Percentiles rank a stretch among this genome's conserved stretches.
Evolutionary conservation across 345 rosid species (phyloP).

Genomic region (Combretum micranthum): DNA sequence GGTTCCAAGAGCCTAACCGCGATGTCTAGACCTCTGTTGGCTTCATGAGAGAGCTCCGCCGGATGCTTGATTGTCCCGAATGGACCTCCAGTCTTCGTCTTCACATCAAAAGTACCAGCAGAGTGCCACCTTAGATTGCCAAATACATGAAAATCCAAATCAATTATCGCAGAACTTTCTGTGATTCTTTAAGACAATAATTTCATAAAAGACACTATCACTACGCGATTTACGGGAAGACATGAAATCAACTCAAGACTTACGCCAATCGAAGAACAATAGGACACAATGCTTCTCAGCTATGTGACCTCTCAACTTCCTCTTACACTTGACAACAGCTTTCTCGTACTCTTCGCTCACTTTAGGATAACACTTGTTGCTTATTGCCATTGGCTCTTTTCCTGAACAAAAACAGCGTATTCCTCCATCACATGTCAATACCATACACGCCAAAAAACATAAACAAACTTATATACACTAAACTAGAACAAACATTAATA

Average conservation of each 20-base stretch:
- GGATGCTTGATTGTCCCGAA: constrained; percentile 77
- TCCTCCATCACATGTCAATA: no score
- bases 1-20: constrained; percentile 73
- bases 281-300: constrained; percentile 83
- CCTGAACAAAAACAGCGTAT: no score
- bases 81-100: constrained; percentile 79
- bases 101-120: constrained; percentile 74
- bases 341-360: constrained; percentile 69
- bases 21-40: constrained; percentile 89
- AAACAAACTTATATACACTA: no score
- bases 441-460: no score
- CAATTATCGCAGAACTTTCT: background rate
- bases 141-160: background rate
- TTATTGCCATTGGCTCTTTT: no score
- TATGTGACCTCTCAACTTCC: constrained; percentile 72
- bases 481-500: no score
- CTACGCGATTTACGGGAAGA: no score
- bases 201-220: no score
- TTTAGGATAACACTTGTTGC: constrained; percentile 47
- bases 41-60: constrained; percentile 61
- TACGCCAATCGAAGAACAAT: constrained; percentile 81
- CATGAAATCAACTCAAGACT: constrained; percentile 5
- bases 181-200: no score
- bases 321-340: constrained; percentile 58
- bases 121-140: constrained; percentile 72